Evolutionary conservation across 306 rosid genomes (phyloP), one percentile per base, ranked within the genome.

Genomic region (Rubus idaeus): DNA sequence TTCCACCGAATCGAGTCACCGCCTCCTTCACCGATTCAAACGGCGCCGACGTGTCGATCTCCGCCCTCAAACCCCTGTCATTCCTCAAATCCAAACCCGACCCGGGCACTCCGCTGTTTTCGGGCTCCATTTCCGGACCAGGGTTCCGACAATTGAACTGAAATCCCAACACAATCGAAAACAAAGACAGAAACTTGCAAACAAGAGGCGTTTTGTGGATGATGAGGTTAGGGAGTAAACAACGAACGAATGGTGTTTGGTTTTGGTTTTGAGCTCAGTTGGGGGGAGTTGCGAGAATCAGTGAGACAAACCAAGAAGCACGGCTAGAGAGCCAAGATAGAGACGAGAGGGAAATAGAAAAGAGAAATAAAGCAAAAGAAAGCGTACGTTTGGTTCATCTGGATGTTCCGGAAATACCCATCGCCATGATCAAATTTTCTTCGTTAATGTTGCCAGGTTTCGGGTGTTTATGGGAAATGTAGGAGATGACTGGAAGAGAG

Each of bases 1-100:
- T 49, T 45, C 97, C 97, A 1, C 93, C 97, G 63, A 93, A 93
- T 57, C 87, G 84, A 21, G 74, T 79, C 11, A 83, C 97, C 0
- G 98, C 97, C 42, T 91, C 97, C 69, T 86, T 91, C 68, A 93
- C 97, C 10, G 98, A 93, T 65, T 91, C 91, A 77, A 93, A 88
- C 1, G 98, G 97, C 1, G 84, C 93, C 0, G 97, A 91, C 20
- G 98, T 93, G 70, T 93, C 98, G 81, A 91, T 70, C 87, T 89
- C 98, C 6, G 91, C 87, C 84, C 89, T 82, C 23, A 76, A 30
- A 16, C n/a, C 75, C 26, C 35, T 30, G 35, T 30, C 35, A 30
- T 30, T 30, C 35, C 35, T 30, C 35, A 30, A 30, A 30, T 30
- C 35, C 35, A 30, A 30, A 16, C n/a, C 75, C 26, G 77, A 78